A percentile compares a stretch with the other conserved stretches of the same genome.
Conservation (phyloP, 2,329 filamentous ascomycete genomes). For the Fusarium burgessii region DNA sequence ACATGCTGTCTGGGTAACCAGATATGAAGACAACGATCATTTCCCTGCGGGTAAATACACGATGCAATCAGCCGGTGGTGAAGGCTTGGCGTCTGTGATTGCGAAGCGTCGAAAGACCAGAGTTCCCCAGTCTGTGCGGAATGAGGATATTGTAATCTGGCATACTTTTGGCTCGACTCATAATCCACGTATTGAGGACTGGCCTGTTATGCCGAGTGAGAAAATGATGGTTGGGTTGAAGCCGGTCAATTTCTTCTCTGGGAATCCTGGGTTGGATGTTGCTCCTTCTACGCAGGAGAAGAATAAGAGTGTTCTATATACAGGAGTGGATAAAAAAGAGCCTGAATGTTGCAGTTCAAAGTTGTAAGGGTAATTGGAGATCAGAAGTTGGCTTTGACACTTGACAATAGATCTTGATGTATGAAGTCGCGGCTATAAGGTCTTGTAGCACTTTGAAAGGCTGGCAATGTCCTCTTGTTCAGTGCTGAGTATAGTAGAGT, state of each 20-base stretch:
- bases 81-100: slow-evolving; percentile 52
- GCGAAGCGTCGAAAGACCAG: slow-evolving; percentile 41
- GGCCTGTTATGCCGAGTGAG: slow-evolving; percentile 76
- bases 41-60: slow-evolving; percentile 59
- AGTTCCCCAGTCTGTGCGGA: slow-evolving; percentile 53
- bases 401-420: not conserved
- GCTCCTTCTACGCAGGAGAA: slow-evolving; percentile 54
- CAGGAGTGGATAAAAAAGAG: not conserved
- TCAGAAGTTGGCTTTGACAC: not conserved
- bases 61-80: slow-evolving; percentile 60
- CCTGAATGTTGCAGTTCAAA: not conserved
- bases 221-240: slow-evolving; percentile 63
- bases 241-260: slow-evolving; percentile 65
- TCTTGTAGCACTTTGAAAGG: not conserved
- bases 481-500: too few species aligned
- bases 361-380: not conserved
- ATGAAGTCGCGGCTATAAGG: not conserved
- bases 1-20: slow-evolving; percentile 61
- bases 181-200: slow-evolving; percentile 74
- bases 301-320: slow-evolving; percentile 50
- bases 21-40: slow-evolving; percentile 57
- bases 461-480: too few species aligned
- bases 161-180: slow-evolving; percentile 72
- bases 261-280: slow-evolving; percentile 64
- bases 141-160: slow-evolving; percentile 69